Conservation (phyloP, 805 yeast species). For the Blastobotrys robertii region DNA sequence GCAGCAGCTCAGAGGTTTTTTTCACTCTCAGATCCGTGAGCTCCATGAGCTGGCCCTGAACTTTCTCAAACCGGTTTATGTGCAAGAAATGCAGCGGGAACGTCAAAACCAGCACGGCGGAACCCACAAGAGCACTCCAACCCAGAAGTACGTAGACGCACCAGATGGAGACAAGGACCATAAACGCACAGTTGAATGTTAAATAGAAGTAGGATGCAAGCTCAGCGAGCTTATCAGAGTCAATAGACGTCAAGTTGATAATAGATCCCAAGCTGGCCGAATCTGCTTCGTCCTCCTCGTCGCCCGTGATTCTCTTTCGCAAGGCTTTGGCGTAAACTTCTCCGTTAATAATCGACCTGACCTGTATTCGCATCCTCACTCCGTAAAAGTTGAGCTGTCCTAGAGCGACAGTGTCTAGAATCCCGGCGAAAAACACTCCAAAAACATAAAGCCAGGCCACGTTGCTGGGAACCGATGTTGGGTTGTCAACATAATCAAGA, state of each 20-base stretch:
- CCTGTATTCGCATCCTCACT: too few relatives aligned
- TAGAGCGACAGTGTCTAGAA: conserved; percentile 44
- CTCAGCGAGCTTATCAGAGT: conserved; percentile 89
- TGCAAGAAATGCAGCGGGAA: conserved; percentile 66
- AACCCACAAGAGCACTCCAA: conserved; percentile 78
- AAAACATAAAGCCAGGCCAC: conserved; percentile 83
- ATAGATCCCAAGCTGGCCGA: conserved; percentile 68
- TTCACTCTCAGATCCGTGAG: conserved; percentile 87
- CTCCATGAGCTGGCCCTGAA: conserved; percentile 61
- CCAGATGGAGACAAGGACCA: conserved; percentile 40
- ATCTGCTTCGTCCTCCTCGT: conserved; percentile 9
- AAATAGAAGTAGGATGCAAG: too few relatives aligned
- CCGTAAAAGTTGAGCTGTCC: conserved; percentile 39
- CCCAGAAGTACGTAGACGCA: conserved; percentile 67
- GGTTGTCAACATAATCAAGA: conserved; percentile 73
- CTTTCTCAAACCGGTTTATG: conserved; percentile 47
- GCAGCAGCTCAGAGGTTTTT: conserved; percentile 82
- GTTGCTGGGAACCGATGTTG: conserved; percentile 44
- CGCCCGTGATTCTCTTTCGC: not conserved
- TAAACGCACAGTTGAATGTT: too few relatives aligned
- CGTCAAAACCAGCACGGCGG: conserved; percentile 45
- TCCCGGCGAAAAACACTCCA: conserved; percentile 54
- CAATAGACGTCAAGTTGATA: conserved; percentile 85
- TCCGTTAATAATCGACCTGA: not conserved
- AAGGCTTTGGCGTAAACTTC: conserved; percentile 1